phyloP scores from a whole-genome alignment of 257 asterid species.

The Salvia rosmarinus region DNA sequence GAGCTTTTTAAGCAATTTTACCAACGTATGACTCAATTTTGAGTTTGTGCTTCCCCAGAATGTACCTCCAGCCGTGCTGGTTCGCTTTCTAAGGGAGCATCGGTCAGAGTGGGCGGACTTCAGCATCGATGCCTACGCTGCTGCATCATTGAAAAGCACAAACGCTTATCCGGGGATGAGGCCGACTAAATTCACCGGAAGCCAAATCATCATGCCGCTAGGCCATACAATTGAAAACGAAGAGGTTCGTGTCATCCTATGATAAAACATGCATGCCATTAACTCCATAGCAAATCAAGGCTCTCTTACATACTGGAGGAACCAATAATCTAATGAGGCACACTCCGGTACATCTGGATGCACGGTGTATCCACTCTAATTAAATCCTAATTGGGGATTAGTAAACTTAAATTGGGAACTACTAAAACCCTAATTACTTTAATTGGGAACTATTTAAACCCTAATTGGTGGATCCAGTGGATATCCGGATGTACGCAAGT shows the following conservation, averaged over 20 bases:
- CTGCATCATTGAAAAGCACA: constrained; percentile 74
- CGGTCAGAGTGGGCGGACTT: constrained; percentile 99
- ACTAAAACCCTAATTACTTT: no score
- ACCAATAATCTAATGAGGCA: no score
- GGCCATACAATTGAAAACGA: constrained; percentile 96
- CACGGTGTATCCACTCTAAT: no score
- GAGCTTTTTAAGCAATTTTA: not conserved
- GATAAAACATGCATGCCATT: not conserved
- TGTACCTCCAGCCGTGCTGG: constrained; percentile 87
- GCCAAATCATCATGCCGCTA: constrained; percentile 91
- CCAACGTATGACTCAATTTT: not conserved
- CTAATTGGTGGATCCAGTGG: no score
- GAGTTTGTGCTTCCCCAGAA: constrained; percentile 50
- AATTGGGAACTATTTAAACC: no score
- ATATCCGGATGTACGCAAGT: no score
- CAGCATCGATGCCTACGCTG: constrained; percentile 84
- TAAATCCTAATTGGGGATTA: no score
- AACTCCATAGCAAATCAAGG: not conserved
- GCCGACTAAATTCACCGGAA: constrained; percentile 90
- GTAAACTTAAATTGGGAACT: no score
- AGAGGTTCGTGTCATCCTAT: constrained; percentile 57
- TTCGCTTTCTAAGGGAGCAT: constrained; percentile 93
- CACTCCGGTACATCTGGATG: no score
- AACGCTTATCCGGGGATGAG: constrained; percentile 81
- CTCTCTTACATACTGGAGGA: not conserved